phyloP scores from a whole-genome alignment of 192 early-diverging fungal species.

The Umbelopsis vinacea region DNA sequence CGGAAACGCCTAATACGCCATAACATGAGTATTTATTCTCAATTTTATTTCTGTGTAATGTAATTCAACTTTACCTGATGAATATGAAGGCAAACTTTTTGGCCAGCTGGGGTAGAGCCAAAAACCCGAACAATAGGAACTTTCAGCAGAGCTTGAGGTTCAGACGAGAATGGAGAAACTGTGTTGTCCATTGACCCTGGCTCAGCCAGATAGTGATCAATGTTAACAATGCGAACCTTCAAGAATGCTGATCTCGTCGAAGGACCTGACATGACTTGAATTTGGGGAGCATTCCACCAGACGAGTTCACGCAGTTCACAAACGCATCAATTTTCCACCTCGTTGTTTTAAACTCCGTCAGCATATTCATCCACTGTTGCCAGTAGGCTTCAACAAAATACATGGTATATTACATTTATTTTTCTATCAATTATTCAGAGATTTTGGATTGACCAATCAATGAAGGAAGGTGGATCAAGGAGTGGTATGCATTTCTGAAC shows the following conservation, averaged over 20 bases:
- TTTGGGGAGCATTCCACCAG: neutral
- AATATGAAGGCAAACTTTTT: constrained; percentile 82
- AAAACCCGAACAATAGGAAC: constrained; percentile 86
- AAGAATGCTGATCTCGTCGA: neutral
- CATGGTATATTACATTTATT: constrained; percentile 10
- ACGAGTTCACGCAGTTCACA: neutral
- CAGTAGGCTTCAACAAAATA: neutral
- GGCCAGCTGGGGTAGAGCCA: constrained; percentile 69
- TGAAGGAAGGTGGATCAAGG: neutral
- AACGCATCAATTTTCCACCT: neutral
- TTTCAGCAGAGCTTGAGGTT: constrained; percentile 46
- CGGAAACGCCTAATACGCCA: constrained; percentile 62
- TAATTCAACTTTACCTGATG: constrained; percentile 62
- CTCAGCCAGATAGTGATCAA: constrained; percentile 65
- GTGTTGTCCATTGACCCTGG: constrained; percentile 48
- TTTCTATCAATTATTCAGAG: neutral
- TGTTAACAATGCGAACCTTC: constrained; percentile 59
- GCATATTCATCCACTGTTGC: neutral
- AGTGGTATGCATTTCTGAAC: neutral
- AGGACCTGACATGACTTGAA: neutral
- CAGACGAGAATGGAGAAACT: constrained; percentile 41
- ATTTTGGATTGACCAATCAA: neutral
- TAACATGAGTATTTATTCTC: neutral
- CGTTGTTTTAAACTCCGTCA: neutral
- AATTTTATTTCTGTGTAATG: neutral